Conservation (phyloP, 2,329 filamentous ascomycete genomes). For the Verticillium longisporum region DNA sequence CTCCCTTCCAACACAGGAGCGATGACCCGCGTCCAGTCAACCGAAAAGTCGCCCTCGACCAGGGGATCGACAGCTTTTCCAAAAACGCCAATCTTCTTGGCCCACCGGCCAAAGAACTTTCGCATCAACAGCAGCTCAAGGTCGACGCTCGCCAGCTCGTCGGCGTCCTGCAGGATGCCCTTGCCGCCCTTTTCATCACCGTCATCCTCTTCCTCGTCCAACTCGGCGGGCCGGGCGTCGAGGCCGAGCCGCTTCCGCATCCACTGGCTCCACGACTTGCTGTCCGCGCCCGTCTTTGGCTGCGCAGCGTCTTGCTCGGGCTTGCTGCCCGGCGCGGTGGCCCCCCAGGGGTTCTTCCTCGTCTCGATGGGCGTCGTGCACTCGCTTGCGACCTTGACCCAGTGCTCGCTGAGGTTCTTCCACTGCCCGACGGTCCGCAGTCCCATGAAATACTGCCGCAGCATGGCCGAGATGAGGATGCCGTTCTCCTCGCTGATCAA, state of each 20-base stretch:
- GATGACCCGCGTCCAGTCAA: conserved; percentile 76
- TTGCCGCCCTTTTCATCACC: conserved; percentile 15
- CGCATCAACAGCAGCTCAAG: conserved; percentile 58
- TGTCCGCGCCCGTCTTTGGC: conserved; percentile 9
- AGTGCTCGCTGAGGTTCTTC: conserved; percentile 66
- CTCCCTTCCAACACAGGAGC: conserved; percentile 71
- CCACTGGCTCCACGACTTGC: conserved; percentile 28
- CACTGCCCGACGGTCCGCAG: conserved; percentile 75
- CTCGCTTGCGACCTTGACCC: conserved; percentile 56
- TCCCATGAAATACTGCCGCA: conserved; percentile 87
- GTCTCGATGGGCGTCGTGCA: conserved; percentile 41
- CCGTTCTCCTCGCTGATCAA: conserved; percentile 82
- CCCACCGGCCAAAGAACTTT: conserved; percentile 68
- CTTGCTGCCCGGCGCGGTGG: not conserved
- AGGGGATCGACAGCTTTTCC: conserved; percentile 46
- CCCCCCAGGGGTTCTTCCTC: conserved; percentile 6
- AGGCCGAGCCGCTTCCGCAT: conserved; percentile 26
- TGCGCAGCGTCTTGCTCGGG: too few species aligned
- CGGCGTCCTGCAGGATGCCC: conserved; percentile 17
- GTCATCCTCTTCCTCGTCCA: conserved; percentile 26
- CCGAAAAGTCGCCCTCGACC: conserved; percentile 50
- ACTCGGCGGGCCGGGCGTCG: conserved; percentile 23
- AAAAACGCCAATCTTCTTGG: conserved; percentile 57
- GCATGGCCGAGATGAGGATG: conserved; percentile 75
- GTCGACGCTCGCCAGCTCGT: conserved; percentile 38